These are phyloP conservation scores for Aschersonia sp. DNA, from an alignment of 2,329 filamentous ascomycete species.

Conservation along the genomic window DNA sequence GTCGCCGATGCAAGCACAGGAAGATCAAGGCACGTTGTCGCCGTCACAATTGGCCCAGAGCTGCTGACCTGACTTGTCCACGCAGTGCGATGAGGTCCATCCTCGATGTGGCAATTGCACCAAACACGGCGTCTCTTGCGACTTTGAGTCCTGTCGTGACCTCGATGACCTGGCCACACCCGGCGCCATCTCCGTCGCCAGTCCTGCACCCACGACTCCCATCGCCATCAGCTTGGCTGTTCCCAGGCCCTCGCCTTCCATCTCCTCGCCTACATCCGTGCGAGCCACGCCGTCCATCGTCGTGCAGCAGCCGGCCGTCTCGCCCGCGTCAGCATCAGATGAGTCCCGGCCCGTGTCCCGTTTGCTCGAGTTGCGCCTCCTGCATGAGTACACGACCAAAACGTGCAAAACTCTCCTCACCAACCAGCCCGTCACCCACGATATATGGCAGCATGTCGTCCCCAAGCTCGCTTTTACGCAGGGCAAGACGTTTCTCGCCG, in stretches of 20 bases:
- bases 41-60: neutral
- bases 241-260: slow-evolving; percentile 8
- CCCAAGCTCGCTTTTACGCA: slow-evolving; percentile 43
- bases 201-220: slow-evolving; percentile 7
- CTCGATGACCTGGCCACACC: slow-evolving; percentile 25
- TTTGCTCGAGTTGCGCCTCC: slow-evolving; percentile 45
- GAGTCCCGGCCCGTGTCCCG: slow-evolving; percentile 25
- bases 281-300: slow-evolving; percentile 11
- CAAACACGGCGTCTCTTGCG: slow-evolving; percentile 52
- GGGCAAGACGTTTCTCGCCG: slow-evolving; percentile 42
- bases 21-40: slow-evolving; percentile 44
- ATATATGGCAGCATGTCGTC: slow-evolving; percentile 45
- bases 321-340: slow-evolving; percentile 10
- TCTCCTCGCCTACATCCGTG: slow-evolving; percentile 17
- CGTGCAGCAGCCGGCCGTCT: slow-evolving; percentile 6
- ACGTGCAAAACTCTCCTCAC: slow-evolving; percentile 46
- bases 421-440: slow-evolving; percentile 33
- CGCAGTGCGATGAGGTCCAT: slow-evolving; percentile 50
- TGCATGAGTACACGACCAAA: slow-evolving; percentile 49
- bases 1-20: slow-evolving; percentile 48
- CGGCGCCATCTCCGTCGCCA: slow-evolving; percentile 11
- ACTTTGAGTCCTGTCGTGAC: slow-evolving; percentile 42
- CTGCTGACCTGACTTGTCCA: neutral
- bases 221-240: slow-evolving; percentile 1
- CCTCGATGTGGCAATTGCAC: slow-evolving; percentile 51